Percentiles rank a stretch among this genome's conserved stretches.
phyloP scores from a whole-genome alignment of 352 stramenopile genomes.

The Globisporangium abappressorium region DNA sequence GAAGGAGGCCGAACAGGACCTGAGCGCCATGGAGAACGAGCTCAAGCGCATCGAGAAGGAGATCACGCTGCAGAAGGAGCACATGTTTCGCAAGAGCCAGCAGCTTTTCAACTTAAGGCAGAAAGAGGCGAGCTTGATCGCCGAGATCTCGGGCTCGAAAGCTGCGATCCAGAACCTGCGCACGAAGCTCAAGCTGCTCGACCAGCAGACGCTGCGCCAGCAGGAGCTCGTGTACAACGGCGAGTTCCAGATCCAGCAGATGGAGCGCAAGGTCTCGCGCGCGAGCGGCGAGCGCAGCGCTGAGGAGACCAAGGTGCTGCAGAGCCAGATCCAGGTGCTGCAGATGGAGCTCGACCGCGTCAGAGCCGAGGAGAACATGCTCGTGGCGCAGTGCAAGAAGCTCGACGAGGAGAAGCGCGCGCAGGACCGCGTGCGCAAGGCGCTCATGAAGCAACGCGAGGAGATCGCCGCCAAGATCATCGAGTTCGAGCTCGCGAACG shows the following conservation, averaged over 20 bases:
- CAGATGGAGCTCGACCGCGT: constrained; percentile 88
- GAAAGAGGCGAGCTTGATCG: constrained; percentile 85
- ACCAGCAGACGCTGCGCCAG: constrained; percentile 87
- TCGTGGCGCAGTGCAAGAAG: constrained; percentile 90
- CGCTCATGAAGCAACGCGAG: constrained; percentile 70
- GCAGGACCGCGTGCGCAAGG: constrained; percentile 74
- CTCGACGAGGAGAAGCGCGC: constrained; percentile 89
- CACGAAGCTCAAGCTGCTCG: constrained; percentile 90
- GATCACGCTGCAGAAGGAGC: constrained; percentile 86
- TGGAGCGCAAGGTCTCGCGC: constrained; percentile 93
- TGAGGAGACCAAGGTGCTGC: constrained; percentile 92
- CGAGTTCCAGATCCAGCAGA: constrained; percentile 97
- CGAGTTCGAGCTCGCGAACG: constrained; percentile 91
- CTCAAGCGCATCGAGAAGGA: constrained; percentile 72
- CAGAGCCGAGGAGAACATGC: constrained; percentile 87
- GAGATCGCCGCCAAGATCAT: constrained; percentile 81
- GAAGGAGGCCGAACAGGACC: constrained; percentile 82
- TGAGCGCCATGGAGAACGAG: constrained; percentile 63
- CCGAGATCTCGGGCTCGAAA: constrained; percentile 91
- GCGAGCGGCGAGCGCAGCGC: constrained; percentile 91
- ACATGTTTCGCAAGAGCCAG: constrained; percentile 91
- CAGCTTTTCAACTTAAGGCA: constrained; percentile 85
- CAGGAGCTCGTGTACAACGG: constrained; percentile 95
- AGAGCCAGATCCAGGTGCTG: constrained; percentile 88
- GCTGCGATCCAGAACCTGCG: constrained; percentile 84